phyloP scores from a whole-genome alignment of 805 yeast genomes.

The Kluyveromyces siamensis region DNA sequence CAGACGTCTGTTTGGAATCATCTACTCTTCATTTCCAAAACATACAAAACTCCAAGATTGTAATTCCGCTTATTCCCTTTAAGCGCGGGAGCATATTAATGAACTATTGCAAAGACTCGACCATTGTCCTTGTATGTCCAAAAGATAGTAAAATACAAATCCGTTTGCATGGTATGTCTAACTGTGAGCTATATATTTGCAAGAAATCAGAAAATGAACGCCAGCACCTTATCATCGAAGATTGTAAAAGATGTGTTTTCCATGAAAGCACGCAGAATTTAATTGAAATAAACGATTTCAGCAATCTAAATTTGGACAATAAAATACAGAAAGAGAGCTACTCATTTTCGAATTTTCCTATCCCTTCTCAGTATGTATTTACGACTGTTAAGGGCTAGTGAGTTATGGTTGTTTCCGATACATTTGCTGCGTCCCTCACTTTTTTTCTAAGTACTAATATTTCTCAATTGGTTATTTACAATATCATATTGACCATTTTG shows the following conservation, averaged over 20 bases:
- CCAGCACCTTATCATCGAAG: slow-evolving; percentile 21
- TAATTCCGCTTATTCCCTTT: slow-evolving; percentile 12
- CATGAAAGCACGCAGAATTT: slow-evolving; percentile 9
- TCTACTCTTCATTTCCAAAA: slow-evolving; percentile 13
- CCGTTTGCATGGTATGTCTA: slow-evolving; percentile 15
- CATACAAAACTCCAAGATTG: slow-evolving; percentile 8
- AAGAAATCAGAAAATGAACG: neutral
- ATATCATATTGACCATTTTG: neutral
- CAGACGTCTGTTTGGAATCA: neutral
- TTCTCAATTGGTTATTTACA: neutral
- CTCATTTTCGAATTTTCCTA: neutral
- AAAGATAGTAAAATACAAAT: slow-evolving; percentile 15
- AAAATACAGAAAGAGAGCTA: neutral
- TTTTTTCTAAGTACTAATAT: neutral
- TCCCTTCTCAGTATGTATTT: neutral
- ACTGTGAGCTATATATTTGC: slow-evolving; percentile 16
- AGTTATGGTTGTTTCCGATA: too few relatives aligned
- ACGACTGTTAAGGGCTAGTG: too few relatives aligned
- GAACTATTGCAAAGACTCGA: slow-evolving; percentile 11
- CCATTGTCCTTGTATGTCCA: slow-evolving; percentile 9
- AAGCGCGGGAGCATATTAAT: slow-evolving; percentile 19
- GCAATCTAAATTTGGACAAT: neutral
- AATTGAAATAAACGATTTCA: slow-evolving; percentile 19
- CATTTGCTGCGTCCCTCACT: too few relatives aligned
- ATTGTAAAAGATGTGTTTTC: slow-evolving; percentile 16